These are phyloP conservation scores for Coemansia sp. DNA, from an alignment of 192 early-diverging fungal genomes.

Conservation along the genomic window DNA sequence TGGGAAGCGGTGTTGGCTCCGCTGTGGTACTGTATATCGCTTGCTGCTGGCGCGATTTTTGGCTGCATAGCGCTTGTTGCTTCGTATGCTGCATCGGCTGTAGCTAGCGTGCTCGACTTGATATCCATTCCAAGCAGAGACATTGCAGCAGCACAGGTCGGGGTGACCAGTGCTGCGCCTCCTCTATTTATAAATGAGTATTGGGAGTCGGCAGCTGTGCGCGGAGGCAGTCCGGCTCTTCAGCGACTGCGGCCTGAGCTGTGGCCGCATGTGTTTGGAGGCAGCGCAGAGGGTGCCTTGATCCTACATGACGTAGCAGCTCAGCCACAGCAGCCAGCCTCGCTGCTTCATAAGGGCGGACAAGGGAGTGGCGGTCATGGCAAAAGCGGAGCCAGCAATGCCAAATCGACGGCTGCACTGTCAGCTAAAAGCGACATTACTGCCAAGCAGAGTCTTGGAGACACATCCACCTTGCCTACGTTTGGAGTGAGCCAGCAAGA, in stretches of 20 bases:
- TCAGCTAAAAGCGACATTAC: not conserved
- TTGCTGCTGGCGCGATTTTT: not conserved
- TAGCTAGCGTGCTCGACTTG: not conserved
- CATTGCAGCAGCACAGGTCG: constrained; percentile 2
- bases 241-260: constrained; percentile 50
- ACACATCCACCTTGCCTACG: not conserved
- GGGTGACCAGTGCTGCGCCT: constrained; percentile 19
- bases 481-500: not conserved
- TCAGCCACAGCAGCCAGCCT: constrained; percentile 7
- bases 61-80: constrained; percentile 3
- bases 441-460: not conserved
- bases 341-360: not conserved
- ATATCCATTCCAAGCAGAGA: not conserved
- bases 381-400: not conserved
- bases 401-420: not conserved
- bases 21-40: constrained; percentile 3
- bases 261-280: constrained; percentile 39
- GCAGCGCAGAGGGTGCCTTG: not conserved
- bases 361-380: not conserved
- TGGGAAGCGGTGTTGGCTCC: not conserved
- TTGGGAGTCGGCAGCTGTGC: constrained; percentile 24
- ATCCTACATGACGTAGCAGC: constrained; percentile 9
- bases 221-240: constrained; percentile 23
- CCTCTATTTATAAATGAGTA: constrained; percentile 35
- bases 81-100: constrained; percentile 5